Evolutionary conservation across 345 rosid species (phyloP).

Genomic region (Clausena lansium): DNA sequence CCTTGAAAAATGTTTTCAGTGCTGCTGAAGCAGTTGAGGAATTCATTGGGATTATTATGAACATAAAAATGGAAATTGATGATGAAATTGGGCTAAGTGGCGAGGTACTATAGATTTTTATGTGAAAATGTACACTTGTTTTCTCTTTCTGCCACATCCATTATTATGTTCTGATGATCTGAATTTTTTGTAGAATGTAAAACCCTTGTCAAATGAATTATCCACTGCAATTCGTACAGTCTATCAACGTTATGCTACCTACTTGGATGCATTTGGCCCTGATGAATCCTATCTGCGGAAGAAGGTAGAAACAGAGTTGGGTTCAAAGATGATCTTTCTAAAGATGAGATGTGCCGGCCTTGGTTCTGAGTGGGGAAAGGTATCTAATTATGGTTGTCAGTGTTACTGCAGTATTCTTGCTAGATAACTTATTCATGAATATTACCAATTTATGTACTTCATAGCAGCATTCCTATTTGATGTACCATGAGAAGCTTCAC

Average conservation of each 20-base stretch:
- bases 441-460: background rate
- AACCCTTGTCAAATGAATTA: conserved; percentile 54
- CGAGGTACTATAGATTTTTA: conserved; percentile 52
- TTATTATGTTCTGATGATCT: conserved; percentile 18
- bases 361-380: conserved; percentile 94
- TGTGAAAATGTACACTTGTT: background rate
- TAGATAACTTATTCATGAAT: background rate
- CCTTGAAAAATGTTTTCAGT: conserved; percentile 56
- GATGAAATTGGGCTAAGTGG: conserved; percentile 84
- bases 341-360: conserved; percentile 97
- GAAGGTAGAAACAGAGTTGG: conserved; percentile 93
- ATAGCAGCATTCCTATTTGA: background rate
- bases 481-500: conserved; percentile 1
- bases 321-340: conserved; percentile 89
- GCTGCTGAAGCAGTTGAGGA: conserved; percentile 95
- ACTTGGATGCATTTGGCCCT: conserved; percentile 72
- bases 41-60: conserved; percentile 63
- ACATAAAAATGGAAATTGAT: conserved; percentile 84
- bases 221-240: conserved; percentile 50
- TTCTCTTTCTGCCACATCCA: background rate
- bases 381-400: conserved; percentile 23
- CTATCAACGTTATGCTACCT: conserved; percentile 59
- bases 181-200: conserved; percentile 56
- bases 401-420: background rate
- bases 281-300: conserved; percentile 72